Base-by-base conservation (phyloP, 768 basidiomycete species). In the Boletellus ananiceps region DNA sequence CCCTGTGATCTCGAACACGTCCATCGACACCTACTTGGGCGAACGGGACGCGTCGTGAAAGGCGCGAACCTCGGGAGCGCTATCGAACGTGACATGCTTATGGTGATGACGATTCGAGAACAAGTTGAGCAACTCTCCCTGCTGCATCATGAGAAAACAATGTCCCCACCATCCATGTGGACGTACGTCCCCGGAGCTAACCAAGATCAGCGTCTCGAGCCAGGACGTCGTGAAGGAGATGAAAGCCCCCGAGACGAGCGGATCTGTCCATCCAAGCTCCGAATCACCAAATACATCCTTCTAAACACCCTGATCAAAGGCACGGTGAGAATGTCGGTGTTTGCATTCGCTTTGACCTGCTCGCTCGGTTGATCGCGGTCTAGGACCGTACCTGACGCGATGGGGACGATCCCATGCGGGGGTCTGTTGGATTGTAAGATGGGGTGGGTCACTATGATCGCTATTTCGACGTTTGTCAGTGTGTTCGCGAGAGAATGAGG, bases 331-430 rank as follows among this genome's bases (percentile, higher is more conserved):
- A 48, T 12, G 33, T 62, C 57, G 2, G 18, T 21, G 16, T 1
- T 39, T 5, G 8, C 23, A 3, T 34, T 38, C 15, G 23, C 35
- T 44, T 40, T 39, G 40, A 45, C 42, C 2, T 48, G 13, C 23
- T 7, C 23, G 6, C 23, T 25, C 23, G 23, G 23, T 25, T 25
- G 23, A 25, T 25, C 23, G 23, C 23, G 23, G 4, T 11, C 13
- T 3, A 8, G 51, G 8, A 43, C 38, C 5, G 44, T 15, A 5
- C 0, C 6, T 0, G 86, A 85, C 0, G 82, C 70, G 29, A 87
- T 71, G 18, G 83, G 66, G 23, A 80, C 68, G 53, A 88, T 65
- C 52, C 85, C 80, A 0, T 66, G 62, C 31, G 84, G 68, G 3
- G 69, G 67, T 38, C 68, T 38, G 60, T 15, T 79, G 18, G 81